These are phyloP conservation scores for Malania oleifera DNA, from an alignment of 164 flowering plant species.

Conservation along the genomic window DNA sequence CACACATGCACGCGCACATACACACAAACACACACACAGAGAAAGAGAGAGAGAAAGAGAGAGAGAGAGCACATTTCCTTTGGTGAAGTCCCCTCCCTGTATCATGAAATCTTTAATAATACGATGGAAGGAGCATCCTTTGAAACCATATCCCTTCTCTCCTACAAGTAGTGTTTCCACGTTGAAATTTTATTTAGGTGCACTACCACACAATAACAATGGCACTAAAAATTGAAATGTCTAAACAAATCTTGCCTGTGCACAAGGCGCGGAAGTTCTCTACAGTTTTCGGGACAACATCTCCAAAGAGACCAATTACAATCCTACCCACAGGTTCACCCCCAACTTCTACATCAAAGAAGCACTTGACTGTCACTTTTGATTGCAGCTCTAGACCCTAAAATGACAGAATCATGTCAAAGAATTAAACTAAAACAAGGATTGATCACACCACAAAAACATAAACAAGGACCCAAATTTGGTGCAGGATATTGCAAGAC, in stretches of 20 bases:
- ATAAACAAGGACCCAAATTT: neutral
- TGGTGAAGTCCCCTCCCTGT: slow-evolving; percentile 77
- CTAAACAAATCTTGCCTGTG: slow-evolving; percentile 38
- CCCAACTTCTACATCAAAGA: slow-evolving; percentile 72
- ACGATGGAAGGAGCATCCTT: slow-evolving; percentile 77
- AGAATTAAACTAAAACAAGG: neutral
- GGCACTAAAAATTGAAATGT: neutral
- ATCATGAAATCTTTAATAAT: slow-evolving; percentile 80
- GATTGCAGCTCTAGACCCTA: slow-evolving; percentile 61
- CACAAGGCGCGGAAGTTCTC: slow-evolving; percentile 79
- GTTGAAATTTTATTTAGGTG: neutral
- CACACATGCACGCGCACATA: too few relatives aligned
- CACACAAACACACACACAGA: neutral
- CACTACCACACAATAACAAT: neutral
- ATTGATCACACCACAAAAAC: neutral
- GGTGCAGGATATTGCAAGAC: too few relatives aligned
- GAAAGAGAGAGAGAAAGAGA: slow-evolving; percentile 3
- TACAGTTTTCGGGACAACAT: slow-evolving; percentile 57
- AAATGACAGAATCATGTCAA: slow-evolving; percentile 10
- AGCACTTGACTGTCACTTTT: slow-evolving; percentile 57
- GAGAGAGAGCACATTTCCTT: slow-evolving; percentile 47
- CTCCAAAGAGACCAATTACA: slow-evolving; percentile 69
- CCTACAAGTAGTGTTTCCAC: slow-evolving; percentile 32
- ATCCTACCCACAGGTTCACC: slow-evolving; percentile 60
- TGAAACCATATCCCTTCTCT: slow-evolving; percentile 77